Percentiles rank a stretch among this genome's conserved stretches.
Evolutionary conservation across 1,284 basidiomycete species (phyloP).

Genomic region (Leccinum pachyderme): DNA sequence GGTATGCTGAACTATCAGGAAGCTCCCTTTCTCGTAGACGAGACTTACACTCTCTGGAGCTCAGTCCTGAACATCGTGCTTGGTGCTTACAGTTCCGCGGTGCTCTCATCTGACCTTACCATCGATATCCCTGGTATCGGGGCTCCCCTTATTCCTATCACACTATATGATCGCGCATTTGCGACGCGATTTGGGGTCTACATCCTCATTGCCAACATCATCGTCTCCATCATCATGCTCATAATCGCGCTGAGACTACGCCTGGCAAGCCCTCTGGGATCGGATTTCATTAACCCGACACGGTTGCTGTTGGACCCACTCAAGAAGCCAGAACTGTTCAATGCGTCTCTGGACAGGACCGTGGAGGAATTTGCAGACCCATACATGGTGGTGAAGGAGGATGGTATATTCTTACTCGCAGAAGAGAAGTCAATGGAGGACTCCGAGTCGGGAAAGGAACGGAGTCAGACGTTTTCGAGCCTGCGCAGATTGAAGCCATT

Average conservation of each 20-base stretch:
- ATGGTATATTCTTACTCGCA: neutral
- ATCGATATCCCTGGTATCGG: no score
- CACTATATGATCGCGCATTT: neutral
- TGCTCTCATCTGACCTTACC: neutral
- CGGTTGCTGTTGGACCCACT: slow-evolving; percentile 9
- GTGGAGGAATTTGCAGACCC: slow-evolving; percentile 10
- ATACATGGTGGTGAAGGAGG: slow-evolving; percentile 6
- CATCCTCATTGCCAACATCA: slow-evolving; percentile 11
- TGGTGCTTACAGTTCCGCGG: slow-evolving; percentile 9
- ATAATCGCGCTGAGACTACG: slow-evolving; percentile 7
- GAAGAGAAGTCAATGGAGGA: neutral
- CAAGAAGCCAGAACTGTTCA: slow-evolving; percentile 11
- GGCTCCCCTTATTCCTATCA: neutral
- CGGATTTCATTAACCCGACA: slow-evolving; percentile 14
- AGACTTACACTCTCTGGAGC: slow-evolving; percentile 3
- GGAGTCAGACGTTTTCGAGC: neutral
- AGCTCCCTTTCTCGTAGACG: neutral
- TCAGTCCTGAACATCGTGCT: slow-evolving; percentile 6
- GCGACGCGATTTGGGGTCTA: slow-evolving; percentile 1
- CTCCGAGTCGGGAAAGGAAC: neutral
- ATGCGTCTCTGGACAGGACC: slow-evolving; percentile 10
- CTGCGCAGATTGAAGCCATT: neutral
- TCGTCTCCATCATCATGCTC: slow-evolving; percentile 14
- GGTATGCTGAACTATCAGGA: neutral
- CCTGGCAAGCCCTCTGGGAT: slow-evolving; percentile 6